Conservation (phyloP, 768 basidiomycete species). For the Phlebiopsis flavidoalba region DNA sequence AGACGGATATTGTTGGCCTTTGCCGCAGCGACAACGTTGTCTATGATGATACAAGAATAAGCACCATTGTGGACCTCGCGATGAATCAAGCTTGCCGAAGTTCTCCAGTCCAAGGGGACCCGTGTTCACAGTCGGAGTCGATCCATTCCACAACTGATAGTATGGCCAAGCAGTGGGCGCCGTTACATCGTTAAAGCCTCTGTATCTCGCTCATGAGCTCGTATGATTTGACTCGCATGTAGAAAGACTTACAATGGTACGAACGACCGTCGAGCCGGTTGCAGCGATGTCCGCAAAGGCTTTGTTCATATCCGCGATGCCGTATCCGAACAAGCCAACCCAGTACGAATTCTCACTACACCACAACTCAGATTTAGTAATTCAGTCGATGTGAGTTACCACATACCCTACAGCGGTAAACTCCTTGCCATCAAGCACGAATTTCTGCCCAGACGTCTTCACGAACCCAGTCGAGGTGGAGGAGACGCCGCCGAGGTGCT, state of each 20-base stretch:
- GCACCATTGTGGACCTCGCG: background rate
- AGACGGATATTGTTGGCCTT: constrained; percentile 56
- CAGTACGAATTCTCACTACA: constrained; percentile 50
- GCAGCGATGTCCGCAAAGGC: constrained; percentile 48
- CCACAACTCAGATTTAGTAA: background rate
- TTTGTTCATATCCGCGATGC: constrained; percentile 43
- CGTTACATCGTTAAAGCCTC: constrained; percentile 53
- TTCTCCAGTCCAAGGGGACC: constrained; percentile 46
- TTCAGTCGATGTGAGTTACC: background rate
- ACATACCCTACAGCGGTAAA: constrained; percentile 52
- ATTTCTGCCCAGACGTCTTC: constrained; percentile 45
- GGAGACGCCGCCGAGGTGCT: background rate
- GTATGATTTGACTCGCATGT: too few species aligned
- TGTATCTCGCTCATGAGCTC: background rate
- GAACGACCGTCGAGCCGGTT: constrained; percentile 47
- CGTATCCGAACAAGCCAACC: constrained; percentile 45
- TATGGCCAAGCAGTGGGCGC: constrained; percentile 43
- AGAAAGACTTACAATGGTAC: constrained; percentile 31
- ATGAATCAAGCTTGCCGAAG: constrained; percentile 32
- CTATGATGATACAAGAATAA: constrained; percentile 16
- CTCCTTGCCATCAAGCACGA: constrained; percentile 42
- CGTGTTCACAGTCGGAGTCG: constrained; percentile 48
- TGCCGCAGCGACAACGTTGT: constrained; percentile 51
- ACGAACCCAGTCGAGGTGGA: constrained; percentile 32
- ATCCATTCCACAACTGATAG: constrained; percentile 51